Evolutionary conservation across 2,329 filamentous ascomycete species (phyloP).

Genomic region (Verticillium nonalfalfae): DNA sequence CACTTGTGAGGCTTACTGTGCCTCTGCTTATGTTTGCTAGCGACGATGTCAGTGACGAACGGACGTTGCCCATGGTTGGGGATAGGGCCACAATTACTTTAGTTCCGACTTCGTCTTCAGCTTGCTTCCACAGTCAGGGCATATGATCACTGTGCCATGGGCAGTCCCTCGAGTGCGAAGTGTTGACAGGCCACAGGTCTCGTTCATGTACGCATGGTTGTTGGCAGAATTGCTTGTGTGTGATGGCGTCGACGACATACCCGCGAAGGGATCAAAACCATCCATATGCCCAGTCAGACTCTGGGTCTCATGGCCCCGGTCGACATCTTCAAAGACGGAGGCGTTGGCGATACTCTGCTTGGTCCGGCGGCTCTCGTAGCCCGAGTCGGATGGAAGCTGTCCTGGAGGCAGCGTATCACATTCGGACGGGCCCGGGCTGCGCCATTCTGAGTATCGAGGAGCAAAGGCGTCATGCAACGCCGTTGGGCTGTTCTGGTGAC

Average conservation of each 20-base stretch:
- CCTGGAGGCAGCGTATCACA: conserved; percentile 26
- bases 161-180: not conserved
- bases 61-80: not conserved
- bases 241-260: not conserved
- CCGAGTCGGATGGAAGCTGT: conserved; percentile 34
- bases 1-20: conserved; percentile 67
- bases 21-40: conserved; percentile 67
- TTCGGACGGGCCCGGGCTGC: conserved; percentile 28
- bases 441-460: conserved; percentile 23
- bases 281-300: conserved; percentile 27
- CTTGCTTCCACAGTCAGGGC: conserved; percentile 28
- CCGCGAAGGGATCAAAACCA: conserved; percentile 16
- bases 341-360: conserved; percentile 35
- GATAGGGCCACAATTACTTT: conserved; percentile 33
- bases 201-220: not conserved
- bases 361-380: conserved; percentile 34
- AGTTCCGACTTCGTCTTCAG: conserved; percentile 49
- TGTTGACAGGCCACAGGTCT: not conserved
- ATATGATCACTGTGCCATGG: conserved; percentile 18
- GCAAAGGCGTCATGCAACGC: conserved; percentile 14
- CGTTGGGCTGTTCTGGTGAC: conserved; percentile 18
- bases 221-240: not conserved
- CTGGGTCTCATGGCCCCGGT: conserved; percentile 30
- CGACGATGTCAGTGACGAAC: conserved; percentile 14
- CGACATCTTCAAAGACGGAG: conserved; percentile 36